Conservation (phyloP, 129 eudicot species). For the Lactuca saligna region DNA sequence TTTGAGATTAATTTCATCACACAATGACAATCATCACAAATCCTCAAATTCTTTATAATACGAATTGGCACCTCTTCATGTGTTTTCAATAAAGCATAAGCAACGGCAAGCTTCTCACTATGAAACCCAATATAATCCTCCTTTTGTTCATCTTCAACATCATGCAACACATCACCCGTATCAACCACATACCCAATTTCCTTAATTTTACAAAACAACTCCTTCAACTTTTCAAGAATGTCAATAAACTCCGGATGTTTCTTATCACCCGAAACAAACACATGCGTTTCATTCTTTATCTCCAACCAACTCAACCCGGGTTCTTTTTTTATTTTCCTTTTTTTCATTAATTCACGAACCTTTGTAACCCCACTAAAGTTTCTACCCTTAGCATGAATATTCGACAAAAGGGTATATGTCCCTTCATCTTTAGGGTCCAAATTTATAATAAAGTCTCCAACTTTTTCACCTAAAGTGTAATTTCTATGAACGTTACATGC, state of each 20-base stretch:
- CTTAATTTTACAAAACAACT: conserved; percentile 8
- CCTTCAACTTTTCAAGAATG: conserved; percentile 11
- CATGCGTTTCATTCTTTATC: conserved; percentile 18
- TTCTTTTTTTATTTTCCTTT: conserved; percentile 10
- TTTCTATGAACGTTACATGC: conserved; percentile 29
- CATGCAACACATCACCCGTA: conserved; percentile 13
- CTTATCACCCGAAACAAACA: conserved; percentile 19
- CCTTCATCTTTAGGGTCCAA: conserved; percentile 13
- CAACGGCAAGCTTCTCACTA: conserved; percentile 24
- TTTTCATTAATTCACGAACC: conserved; percentile 17
- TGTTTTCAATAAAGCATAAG: conserved; percentile 16
- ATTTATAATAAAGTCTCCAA: conserved; percentile 1
- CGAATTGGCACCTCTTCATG: conserved; percentile 17
- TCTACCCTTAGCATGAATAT: conserved; percentile 8
- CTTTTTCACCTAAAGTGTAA: conserved; percentile 15
- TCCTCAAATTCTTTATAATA: conserved; percentile 25
- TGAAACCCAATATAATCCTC: conserved; percentile 17
- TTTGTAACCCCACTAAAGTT: neutral
- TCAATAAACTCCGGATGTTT: conserved; percentile 10
- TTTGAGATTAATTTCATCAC: conserved; percentile 20
- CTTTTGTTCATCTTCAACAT: conserved; percentile 23
- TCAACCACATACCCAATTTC: conserved; percentile 16
- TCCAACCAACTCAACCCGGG: conserved; percentile 27
- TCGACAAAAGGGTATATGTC: conserved; percentile 16
- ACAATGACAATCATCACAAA: conserved; percentile 27